phyloP scores from a whole-genome alignment of 2,329 filamentous ascomycete genomes.

The Volutella citrinella region DNA sequence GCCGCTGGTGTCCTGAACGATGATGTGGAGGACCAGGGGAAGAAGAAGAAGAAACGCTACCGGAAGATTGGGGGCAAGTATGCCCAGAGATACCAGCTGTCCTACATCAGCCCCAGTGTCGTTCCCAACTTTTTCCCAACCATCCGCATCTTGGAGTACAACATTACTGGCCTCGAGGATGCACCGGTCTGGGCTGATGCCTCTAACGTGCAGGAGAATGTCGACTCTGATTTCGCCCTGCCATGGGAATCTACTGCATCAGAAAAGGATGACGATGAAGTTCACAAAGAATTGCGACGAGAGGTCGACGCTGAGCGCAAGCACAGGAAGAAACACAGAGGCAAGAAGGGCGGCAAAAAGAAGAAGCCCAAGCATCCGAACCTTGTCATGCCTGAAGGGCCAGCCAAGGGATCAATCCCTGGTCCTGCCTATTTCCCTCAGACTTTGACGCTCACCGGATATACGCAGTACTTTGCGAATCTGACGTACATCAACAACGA shows the following conservation, averaged over 20 bases:
- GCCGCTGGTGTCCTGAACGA: slow-evolving; percentile 20
- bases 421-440: slow-evolving; percentile 91
- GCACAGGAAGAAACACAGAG: slow-evolving; percentile 38
- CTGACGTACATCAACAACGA: slow-evolving; percentile 86
- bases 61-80: slow-evolving; percentile 71
- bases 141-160: slow-evolving; percentile 90
- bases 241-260: too few relatives aligned
- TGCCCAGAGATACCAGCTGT: slow-evolving; percentile 80
- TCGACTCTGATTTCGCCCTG: slow-evolving; percentile 6
- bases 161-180: slow-evolving; percentile 73
- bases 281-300: slow-evolving; percentile 24
- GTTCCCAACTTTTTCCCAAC: slow-evolving; percentile 93
- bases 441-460: slow-evolving; percentile 72
- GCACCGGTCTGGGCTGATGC: slow-evolving; percentile 43
- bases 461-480: slow-evolving; percentile 91
- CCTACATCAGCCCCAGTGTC: slow-evolving; percentile 79
- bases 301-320: slow-evolving; percentile 25
- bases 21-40: slow-evolving; percentile 33
- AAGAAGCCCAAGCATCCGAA: slow-evolving; percentile 57
- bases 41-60: slow-evolving; percentile 45
- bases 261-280: slow-evolving; percentile 29
- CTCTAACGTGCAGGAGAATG: slow-evolving; percentile 12
- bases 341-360: slow-evolving; percentile 44
- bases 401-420: slow-evolving; percentile 68
- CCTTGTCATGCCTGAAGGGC: slow-evolving; percentile 66